Evolutionary conservation across 1,139 yeast species (phyloP).

Genomic region (Spencermartinsiella ligniputridi): DNA sequence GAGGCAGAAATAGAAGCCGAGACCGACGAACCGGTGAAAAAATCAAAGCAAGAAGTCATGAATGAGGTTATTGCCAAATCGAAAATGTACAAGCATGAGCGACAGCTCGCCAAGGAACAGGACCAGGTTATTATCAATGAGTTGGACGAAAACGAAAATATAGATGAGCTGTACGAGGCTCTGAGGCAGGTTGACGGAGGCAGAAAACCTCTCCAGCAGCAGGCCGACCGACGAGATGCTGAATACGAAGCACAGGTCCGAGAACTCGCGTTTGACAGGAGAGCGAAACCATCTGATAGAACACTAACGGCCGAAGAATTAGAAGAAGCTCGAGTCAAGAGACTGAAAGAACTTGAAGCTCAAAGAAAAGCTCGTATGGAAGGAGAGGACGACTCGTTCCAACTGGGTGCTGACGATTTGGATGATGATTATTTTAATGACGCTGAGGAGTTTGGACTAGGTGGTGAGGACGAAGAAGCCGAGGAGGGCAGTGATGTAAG

Average conservation of each 20-base stretch:
- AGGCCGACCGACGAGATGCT: no score
- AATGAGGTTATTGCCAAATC: conserved; percentile 94
- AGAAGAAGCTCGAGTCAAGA: conserved; percentile 68
- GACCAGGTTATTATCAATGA: conserved; percentile 67
- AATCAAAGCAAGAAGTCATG: conserved; percentile 93
- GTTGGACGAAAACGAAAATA: conserved; percentile 73
- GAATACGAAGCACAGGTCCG: conserved; percentile 75
- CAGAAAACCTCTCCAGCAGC: conserved; percentile 23
- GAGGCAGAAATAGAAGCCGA: conserved; percentile 28
- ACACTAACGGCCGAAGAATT: conserved; percentile 90
- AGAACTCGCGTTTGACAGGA: conserved; percentile 74
- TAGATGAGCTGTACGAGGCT: conserved; percentile 72
- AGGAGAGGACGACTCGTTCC: conserved; percentile 47
- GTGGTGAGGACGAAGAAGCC: conserved; percentile 24
- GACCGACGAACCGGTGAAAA: conserved; percentile 53
- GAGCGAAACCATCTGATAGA: conserved; percentile 95
- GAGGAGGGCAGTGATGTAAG: conserved; percentile 24
- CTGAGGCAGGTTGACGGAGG: conserved; percentile 38
- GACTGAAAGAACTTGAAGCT: conserved; percentile 63
- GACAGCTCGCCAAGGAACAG: conserved; percentile 73
- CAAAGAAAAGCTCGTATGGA: conserved; percentile 89
- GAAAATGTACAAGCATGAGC: conserved; percentile 79
- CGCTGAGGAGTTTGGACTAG: conserved; percentile 24
- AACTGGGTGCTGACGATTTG: conserved; percentile 43
- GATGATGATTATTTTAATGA: conserved; percentile 38